Evolutionary conservation across 2,329 filamentous ascomycete genomes (phyloP).

Genomic region (Dactylonectria estremocensis): DNA sequence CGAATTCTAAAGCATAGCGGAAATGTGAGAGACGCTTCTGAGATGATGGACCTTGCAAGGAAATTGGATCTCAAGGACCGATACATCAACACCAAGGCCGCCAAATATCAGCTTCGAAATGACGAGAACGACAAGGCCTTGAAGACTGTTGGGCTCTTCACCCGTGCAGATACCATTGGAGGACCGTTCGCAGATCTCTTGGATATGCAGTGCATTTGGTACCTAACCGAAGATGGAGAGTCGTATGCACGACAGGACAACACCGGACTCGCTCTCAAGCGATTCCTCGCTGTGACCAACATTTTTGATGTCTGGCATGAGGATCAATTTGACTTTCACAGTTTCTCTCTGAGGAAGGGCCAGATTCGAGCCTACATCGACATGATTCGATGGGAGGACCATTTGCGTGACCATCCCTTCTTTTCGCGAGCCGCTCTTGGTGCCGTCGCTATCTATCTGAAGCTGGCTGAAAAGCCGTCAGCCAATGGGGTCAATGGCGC

Average conservation of each 20-base stretch:
- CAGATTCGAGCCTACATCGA: constrained; percentile 96
- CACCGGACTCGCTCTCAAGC: constrained; percentile 88
- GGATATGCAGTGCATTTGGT: constrained; percentile 99
- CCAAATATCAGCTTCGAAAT: constrained; percentile 96
- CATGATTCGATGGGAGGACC: constrained; percentile 97
- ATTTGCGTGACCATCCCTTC: constrained; percentile 91
- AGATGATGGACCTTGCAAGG: constrained; percentile 90
- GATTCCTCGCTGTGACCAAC: constrained; percentile 88
- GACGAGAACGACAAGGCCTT: constrained; percentile 90
- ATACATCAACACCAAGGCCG: constrained; percentile 98
- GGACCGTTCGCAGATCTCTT: constrained; percentile 92
- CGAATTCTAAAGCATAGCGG: constrained; percentile 94
- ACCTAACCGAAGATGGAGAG: constrained; percentile 93
- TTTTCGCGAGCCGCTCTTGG: constrained; percentile 87
- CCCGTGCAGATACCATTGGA: constrained; percentile 88
- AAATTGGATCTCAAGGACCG: constrained; percentile 90
- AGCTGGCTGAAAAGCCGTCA: constrained; percentile 82
- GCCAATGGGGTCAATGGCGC: constrained; percentile 74
- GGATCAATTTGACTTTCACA: constrained; percentile 99
- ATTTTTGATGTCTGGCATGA: constrained; percentile 99
- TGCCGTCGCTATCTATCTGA: constrained; percentile 85
- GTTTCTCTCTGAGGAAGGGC: constrained; percentile 95
- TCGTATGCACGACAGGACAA: constrained; percentile 88
- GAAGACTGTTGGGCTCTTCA: constrained; percentile 94
- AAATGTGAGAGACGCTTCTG: constrained; percentile 83